phyloP scores from a whole-genome alignment of 345 rosid species.

The Populus alba region DNA sequence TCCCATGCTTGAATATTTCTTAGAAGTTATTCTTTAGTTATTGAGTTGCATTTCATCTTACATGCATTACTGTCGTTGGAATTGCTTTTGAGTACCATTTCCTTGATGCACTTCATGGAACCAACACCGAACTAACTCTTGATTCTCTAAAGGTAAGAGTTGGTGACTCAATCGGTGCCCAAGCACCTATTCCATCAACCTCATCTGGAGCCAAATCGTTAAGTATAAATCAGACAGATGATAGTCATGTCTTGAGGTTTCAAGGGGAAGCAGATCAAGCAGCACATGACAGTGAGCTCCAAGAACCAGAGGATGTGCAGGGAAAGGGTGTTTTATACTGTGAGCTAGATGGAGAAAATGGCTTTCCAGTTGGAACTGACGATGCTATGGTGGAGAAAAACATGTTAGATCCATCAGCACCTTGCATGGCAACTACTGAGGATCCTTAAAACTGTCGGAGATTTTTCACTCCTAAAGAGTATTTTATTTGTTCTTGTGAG shows the following conservation, averaged over 20 bases:
- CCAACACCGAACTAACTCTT: neutral
- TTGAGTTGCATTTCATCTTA: too few relatives aligned
- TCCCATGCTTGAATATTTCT: too few relatives aligned
- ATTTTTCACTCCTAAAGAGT: neutral
- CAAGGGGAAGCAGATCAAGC: conserved; percentile 20
- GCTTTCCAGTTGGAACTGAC: conserved; percentile 32
- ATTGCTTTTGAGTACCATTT: neutral
- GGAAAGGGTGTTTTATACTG: conserved; percentile 36
- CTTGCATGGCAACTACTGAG: conserved; percentile 5
- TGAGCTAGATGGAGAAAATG: conserved; percentile 34
- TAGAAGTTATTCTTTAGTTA: too few relatives aligned
- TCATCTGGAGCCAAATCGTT: conserved; percentile 16
- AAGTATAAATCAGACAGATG: conserved; percentile 13
- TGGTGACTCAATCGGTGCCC: conserved; percentile 18
- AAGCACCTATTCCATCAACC: conserved; percentile 14
- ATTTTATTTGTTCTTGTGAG: neutral
- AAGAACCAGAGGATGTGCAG: conserved; percentile 30
- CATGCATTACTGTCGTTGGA: too few relatives aligned
- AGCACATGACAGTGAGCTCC: conserved; percentile 16
- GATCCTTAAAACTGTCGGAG: neutral
- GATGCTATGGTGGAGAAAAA: conserved; percentile 21
- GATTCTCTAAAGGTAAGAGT: conserved; percentile 35
- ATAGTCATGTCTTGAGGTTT: conserved; percentile 4
- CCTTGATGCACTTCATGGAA: too few relatives aligned
- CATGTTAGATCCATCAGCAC: conserved; percentile 1